Evolutionary conservation across 2,329 filamentous ascomycete genomes (phyloP), one percentile per base, ranked within the genome.

Genomic region (Arthrobotrys sinensis): DNA sequence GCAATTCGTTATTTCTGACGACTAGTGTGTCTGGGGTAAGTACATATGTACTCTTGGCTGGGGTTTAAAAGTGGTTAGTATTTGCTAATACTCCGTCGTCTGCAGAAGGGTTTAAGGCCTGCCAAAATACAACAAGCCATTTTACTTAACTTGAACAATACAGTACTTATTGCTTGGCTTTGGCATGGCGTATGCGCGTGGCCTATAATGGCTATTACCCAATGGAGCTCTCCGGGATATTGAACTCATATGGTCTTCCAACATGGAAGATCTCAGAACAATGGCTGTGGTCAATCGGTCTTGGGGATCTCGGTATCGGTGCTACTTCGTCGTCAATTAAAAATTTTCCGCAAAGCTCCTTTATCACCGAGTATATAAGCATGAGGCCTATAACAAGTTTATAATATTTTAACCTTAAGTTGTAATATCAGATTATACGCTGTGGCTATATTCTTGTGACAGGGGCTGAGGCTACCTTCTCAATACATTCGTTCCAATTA

Each of bases 81-180:
- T 24, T 38, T 60, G 36, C 55, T 60, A 60, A 60, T 60, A 2
- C 36, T 57, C 36, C 55, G 55, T 57, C 55, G 36, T 40, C 11
- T 60, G 24, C 19, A 21, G 32, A 38, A 19, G n/a, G 4, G 52
- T 57, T 43, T 60, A 24, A 40, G 24, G 34, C 36, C 52, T 57
- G 32, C 34, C 55, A 43, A 60, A 40, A 60, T 43, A 19, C 36
- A 43, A 40, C 55, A 60, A 24, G 14, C 2, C 12, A 40, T 40
- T 21, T 1, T 28, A 19, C 4, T 16, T 60, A 60, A 43, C 55
- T 60, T 19, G 55, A 60, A 60, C 34, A 43, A 43, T 60, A 43
- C 36, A 43, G n/a, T 43, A n/a, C n/a, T 8, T 4, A 8, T 5
- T 3, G 1, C 55, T 60, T 60, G 55, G 55, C 55, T 24, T 60